Conservation (phyloP, 1,139 yeast genomes). For the Yamadazyma atlantica region DNA sequence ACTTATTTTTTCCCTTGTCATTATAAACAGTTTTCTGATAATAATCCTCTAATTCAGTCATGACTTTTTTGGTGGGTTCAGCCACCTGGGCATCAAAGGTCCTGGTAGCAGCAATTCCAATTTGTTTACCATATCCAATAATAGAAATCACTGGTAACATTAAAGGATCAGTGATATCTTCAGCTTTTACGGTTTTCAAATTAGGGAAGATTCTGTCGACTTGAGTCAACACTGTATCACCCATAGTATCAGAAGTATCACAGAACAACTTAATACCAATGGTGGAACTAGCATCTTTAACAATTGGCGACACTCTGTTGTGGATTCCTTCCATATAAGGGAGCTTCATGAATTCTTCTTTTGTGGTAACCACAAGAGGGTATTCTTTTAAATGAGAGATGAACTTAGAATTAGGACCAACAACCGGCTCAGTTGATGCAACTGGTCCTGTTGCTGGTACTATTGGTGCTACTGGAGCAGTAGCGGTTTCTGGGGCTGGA, state of each 20-base stretch:
- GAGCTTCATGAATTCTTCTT: conserved; percentile 10
- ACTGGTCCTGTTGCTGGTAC: background rate
- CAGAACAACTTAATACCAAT: conserved; percentile 14
- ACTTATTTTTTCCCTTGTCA: conserved; percentile 58
- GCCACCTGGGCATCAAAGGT: conserved; percentile 22
- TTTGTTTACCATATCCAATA: conserved; percentile 4
- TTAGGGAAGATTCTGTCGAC: conserved; percentile 38
- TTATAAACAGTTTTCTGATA: conserved; percentile 45
- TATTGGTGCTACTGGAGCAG: no score
- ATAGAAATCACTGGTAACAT: conserved; percentile 34
- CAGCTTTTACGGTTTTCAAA: conserved; percentile 37
- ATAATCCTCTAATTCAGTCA: conserved; percentile 38
- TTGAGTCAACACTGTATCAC: conserved; percentile 31
- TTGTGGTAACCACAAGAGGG: conserved; percentile 12
- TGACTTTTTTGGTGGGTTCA: conserved; percentile 42
- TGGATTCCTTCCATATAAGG: conserved; percentile 9
- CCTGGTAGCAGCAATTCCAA: conserved; percentile 18
- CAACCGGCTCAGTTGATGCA: background rate
- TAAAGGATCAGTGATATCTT: conserved; percentile 43
- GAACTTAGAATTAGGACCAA: conserved; percentile 10
- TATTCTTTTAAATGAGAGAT: conserved; percentile 15
- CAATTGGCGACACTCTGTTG: conserved; percentile 5
- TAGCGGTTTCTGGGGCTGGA: background rate
- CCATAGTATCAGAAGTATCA: conserved; percentile 27
- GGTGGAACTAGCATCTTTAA: conserved; percentile 5